A percentile compares a stretch with the other conserved stretches of the same genome.
Conservation (phyloP, 1,284 basidiomycete species). For the Sphagnurus paluster region DNA sequence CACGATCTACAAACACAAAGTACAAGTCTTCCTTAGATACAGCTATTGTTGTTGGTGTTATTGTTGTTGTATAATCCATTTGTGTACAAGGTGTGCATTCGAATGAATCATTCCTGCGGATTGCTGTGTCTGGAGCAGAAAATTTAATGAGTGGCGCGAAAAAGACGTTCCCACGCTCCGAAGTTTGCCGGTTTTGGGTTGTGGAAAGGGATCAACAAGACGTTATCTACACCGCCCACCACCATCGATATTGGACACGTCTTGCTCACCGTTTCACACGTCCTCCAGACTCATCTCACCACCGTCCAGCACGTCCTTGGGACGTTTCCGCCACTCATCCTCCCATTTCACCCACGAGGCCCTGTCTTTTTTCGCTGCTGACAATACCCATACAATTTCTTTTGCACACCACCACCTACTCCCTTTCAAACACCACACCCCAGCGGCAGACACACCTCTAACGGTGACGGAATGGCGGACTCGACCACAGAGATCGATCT, state of each 20-base stretch:
- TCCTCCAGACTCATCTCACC: slow-evolving; percentile 7
- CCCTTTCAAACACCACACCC: not conserved
- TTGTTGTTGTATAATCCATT: too few relatives aligned
- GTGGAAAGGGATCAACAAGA: slow-evolving; percentile 24
- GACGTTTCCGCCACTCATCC: too few relatives aligned
- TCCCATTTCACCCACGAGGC: slow-evolving; percentile 8
- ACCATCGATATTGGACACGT: slow-evolving; percentile 41
- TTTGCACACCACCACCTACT: slow-evolving; percentile 6
- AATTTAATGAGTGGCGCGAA: slow-evolving; percentile 20
- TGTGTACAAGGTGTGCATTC: too few relatives aligned
- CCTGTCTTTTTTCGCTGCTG: slow-evolving; percentile 3
- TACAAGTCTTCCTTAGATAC: too few relatives aligned
- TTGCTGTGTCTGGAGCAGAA: too few relatives aligned
- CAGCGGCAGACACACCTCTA: slow-evolving; percentile 11
- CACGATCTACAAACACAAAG: not conserved
- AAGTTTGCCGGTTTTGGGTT: slow-evolving; percentile 36
- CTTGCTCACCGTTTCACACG: slow-evolving; percentile 18
- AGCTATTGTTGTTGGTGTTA: too few relatives aligned
- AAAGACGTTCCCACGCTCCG: slow-evolving; percentile 39
- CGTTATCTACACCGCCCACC: slow-evolving; percentile 43
- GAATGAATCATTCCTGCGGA: too few relatives aligned
- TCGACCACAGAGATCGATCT: slow-evolving; percentile 88
- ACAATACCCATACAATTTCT: slow-evolving; percentile 7
- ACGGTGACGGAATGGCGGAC: slow-evolving; percentile 42
- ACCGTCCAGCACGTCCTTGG: too few relatives aligned